Evolutionary conservation across 1,139 yeast species (phyloP), one percentile per base, ranked within the genome.

Genomic region (Kazachstania sp.): DNA sequence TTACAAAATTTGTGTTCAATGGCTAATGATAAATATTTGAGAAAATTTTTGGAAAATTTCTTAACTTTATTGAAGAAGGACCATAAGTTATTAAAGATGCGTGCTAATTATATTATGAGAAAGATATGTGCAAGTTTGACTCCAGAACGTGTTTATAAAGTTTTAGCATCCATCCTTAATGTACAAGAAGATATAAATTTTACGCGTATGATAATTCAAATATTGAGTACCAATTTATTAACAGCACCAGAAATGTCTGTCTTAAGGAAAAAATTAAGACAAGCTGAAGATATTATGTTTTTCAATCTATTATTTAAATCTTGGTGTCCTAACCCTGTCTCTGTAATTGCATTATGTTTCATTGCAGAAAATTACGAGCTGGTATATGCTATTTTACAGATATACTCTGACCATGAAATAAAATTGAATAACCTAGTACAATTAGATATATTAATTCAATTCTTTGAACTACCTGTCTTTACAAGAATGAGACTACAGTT

Each of bases 291-390:
- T 49, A 81, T 84, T 72, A 67, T 74, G 30, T 71, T 90, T 45
- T 94, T 94, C 64, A 76, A 86, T 16, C 73, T 83, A 0, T 71
- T 94, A 47, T 94, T 92, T 67, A 81, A 78, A 59, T 82, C 95
- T 49, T 94, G 98, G 98, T 83, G 95, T 57, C 85, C 85, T 54
- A 90, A 88, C 62, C 81, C 95, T 0, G 88, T 95, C 0, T 92
- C 97, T 26, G 87, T 92, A 0, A 71, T 94, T 39, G 82, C 95
- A 0, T 71, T 94, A 34, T 90, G 97, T 58, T 71, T 94, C 41
- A 71, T 92, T 29, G 86, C 97, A 0, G 92, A 92, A 46, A 87
- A 88, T 47, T 92, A 94, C 61, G 95, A 88, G 61, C 74, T 90
- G 54, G 95, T 97, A 0, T 92, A 81, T 62, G 71, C 81, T 37